Base-by-base conservation (phyloP, 1,284 basidiomycete species). In the Polyporus tsugae region DNA sequence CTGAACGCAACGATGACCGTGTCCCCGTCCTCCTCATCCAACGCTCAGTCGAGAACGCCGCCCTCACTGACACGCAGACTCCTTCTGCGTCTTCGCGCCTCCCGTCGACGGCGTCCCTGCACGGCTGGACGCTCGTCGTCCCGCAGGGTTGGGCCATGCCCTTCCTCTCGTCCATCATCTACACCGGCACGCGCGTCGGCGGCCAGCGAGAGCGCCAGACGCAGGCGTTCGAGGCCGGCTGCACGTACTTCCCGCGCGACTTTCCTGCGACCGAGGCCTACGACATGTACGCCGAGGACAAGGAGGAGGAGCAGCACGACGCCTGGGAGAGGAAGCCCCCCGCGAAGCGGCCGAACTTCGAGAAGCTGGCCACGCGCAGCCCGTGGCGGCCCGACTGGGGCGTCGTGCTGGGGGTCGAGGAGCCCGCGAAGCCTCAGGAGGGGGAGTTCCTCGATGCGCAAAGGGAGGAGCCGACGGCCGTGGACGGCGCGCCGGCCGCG, bases 81-180 rank as follows among this genome's bases (percentile, higher is more conserved):
- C 10, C 46, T 11, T 33, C 75, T 7, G 64, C 73, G 0, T 58
- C 75, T 11, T 66, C 68, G 4, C 70, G 72, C 17, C 64, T 67
- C 42, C 63, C 68, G 4, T 73, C 74, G 19, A 80, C 63, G 49
- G 71, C 73, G 36, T 80, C 85, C 0, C 82, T 95, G 41, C 89
- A 96, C 74, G 95, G 95, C 42, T 97, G 92, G 91, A 95, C 90
- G 1, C 81, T 98, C 6, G 82, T 97, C 35, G 79, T 97, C 39
- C 96, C 96, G 1, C 84, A 88, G 1, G 94, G 94, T 10, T 98
- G 95, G 95, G 85, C 87, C 0, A 96, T 95, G 91, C 84, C 95
- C 0, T 94, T 98, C 80, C 89, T 95, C 70, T 86, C 86, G 35
- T 96, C 95, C 0, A 86, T 98, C 53, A 85, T 87, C 9, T 90